These are phyloP conservation scores for Aspergillus terreus DNA, from an alignment of 2,329 filamentous ascomycete genomes.

Conservation along the genomic window DNA sequence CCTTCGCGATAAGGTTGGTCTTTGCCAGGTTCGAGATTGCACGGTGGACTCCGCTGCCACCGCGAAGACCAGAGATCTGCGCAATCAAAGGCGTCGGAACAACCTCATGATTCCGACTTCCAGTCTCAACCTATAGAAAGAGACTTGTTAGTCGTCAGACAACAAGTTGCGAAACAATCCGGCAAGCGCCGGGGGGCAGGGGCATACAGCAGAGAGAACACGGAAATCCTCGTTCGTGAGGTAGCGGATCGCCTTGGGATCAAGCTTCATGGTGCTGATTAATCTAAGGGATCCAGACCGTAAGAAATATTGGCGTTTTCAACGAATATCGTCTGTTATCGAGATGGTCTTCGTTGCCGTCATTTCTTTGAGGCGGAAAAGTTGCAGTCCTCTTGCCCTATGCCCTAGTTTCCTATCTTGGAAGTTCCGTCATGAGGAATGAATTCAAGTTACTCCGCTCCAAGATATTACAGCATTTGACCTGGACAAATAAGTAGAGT, in stretches of 20 bases:
- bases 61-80: constrained; percentile 75
- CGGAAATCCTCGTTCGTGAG: constrained; percentile 91
- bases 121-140: constrained; percentile 71
- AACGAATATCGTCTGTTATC: background rate
- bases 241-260: constrained; percentile 90
- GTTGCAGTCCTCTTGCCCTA: constrained; percentile 34
- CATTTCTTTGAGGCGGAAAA: constrained; percentile 21
- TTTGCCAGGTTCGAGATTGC: constrained; percentile 91
- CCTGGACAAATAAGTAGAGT: no score
- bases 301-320: background rate
- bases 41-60: constrained; percentile 73
- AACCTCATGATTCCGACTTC: constrained; percentile 94
- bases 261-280: constrained; percentile 73
- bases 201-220: constrained; percentile 79
- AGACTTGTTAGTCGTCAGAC: constrained; percentile 35
- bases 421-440: background rate
- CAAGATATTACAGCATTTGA: no score
- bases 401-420: constrained; percentile 34
- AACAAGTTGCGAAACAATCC: constrained; percentile 18
- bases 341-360: background rate
- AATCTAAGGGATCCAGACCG: background rate
- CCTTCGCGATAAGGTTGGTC: constrained; percentile 80
- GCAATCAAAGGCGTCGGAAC: constrained; percentile 88
- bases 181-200: constrained; percentile 20
- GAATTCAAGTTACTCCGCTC: background rate